A percentile compares a stretch with the other conserved stretches of the same genome.
phyloP scores from a whole-genome alignment of 306 rosid species.

The Acacia melanoxylon region DNA sequence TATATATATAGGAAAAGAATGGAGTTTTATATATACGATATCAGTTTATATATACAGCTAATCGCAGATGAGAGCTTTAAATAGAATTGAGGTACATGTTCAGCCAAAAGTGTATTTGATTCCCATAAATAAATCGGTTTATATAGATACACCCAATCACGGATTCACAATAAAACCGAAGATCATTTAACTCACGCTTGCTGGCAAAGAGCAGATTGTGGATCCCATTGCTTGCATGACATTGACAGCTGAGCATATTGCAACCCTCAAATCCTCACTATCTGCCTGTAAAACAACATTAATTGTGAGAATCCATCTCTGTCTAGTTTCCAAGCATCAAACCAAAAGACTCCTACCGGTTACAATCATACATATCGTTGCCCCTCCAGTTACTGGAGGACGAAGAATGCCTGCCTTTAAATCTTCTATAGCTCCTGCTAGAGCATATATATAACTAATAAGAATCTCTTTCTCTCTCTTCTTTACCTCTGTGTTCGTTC shows the following conservation, averaged over 20 bases:
- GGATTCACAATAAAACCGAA: conserved; percentile 1
- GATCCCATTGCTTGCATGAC: conserved; percentile 91
- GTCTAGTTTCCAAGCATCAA: conserved; percentile 13
- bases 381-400: conserved; percentile 87
- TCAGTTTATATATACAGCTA: no score
- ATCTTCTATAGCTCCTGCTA: conserved; percentile 82
- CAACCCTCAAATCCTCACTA: conserved; percentile 76
- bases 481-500: no score
- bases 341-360: background rate
- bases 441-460: conserved; percentile 48
- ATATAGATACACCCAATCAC: no score
- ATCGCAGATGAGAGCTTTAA: no score
- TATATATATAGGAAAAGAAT: no score
- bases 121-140: no score
- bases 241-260: conserved; percentile 86
- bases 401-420: conserved; percentile 93
- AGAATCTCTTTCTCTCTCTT: no score
- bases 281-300: conserved; percentile 62
- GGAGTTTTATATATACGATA: no score
- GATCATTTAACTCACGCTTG: conserved; percentile 59
- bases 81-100: no score
- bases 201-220: conserved; percentile 68
- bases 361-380: conserved; percentile 56
- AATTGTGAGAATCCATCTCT: conserved; percentile 18
- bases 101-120: no score